Base-by-base conservation (phyloP, 345 rosid genomes). In the Dipteronia dyeriana region DNA sequence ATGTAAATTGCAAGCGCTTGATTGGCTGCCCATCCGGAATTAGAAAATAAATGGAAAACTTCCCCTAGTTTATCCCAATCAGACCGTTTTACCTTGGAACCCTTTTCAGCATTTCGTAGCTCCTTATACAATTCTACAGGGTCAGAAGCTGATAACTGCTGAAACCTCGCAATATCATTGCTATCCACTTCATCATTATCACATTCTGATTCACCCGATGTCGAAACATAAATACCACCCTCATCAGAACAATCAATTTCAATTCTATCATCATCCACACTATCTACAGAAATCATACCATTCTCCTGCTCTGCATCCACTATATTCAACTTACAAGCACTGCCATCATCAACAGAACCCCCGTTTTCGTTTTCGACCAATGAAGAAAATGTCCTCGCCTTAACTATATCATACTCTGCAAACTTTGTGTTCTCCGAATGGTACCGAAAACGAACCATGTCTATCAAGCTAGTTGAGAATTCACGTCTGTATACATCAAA, bases 1-100 rank as follows among this genome's bases (percentile, higher is more conserved):
- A 95, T 88, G 75, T 93, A 95, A 66, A 91, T 86, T 12, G 90
- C 98, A 80, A 95, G 94, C 70, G 97, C 91, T 79, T 95, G 99
- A 79, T 90, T 84, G 60, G 92, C 88, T 23, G 92, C 98, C 98
- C 97, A 90, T 0, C 94, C 94, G 0, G 99, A 95, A 23, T 71
- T 81, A 0, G 86, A 65, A 75, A 93, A 91, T 76, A 45, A 80
- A 9, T 31, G 68, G 47, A 95, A 93, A 72, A 93, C 85, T 68
- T 86, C 91, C 2, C 57, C 74, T 61, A 95, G 9, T 20, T 76
- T 77, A 73, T 86, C 86, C 81, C 80, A 87, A 54, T 91, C 90
- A 7, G 77, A 56, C 16, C 54, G 85, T 49, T 60, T 80, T 51
- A 87, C 66, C 76, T 82, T 91, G 51, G 26, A 82, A 43, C 81